These are phyloP conservation scores for Peniophora sp. DNA, from an alignment of 1,284 basidiomycete species.

Conservation along the genomic window DNA sequence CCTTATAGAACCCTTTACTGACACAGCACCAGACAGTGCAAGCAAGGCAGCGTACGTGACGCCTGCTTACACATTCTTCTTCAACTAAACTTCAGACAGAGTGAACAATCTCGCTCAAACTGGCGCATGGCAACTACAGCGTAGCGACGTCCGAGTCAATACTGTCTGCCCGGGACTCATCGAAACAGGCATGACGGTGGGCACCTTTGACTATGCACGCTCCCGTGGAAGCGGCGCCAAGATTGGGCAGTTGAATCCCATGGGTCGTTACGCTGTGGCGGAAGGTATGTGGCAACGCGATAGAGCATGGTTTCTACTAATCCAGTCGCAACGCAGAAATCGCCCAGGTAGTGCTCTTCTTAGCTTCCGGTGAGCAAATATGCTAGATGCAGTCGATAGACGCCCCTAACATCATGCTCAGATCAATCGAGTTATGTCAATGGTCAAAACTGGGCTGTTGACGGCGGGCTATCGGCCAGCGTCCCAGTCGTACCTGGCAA, in stretches of 20 bases:
- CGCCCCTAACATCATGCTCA: conserved; percentile 20
- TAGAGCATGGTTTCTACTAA: background rate
- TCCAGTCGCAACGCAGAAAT: conserved; percentile 48
- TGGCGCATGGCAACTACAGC: conserved; percentile 73
- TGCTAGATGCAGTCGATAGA: background rate
- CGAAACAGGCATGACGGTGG: conserved; percentile 81
- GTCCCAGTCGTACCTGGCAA: conserved; percentile 67
- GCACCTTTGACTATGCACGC: conserved; percentile 71
- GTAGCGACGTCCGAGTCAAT: conserved; percentile 82
- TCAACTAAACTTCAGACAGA: conserved; percentile 27
- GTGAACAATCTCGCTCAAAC: conserved; percentile 86
- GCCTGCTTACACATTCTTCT: background rate
- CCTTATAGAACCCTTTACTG: conserved; percentile 5
- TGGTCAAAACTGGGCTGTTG: conserved; percentile 81
- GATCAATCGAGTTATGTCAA: conserved; percentile 92
- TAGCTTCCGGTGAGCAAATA: conserved; percentile 67
- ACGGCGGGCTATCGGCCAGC: conserved; percentile 76
- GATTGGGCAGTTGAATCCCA: conserved; percentile 83
- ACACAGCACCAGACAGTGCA: conserved; percentile 60
- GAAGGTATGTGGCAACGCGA: conserved; percentile 42
- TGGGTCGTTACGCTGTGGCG: conserved; percentile 71
- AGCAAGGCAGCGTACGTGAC: conserved; percentile 79
- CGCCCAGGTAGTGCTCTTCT: conserved; percentile 77
- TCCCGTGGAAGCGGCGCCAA: conserved; percentile 63
- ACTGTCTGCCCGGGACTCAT: conserved; percentile 88